Evolutionary conservation across 306 rosid genomes (phyloP), one percentile per base, ranked within the genome.

Genomic region (Psophocarpus tetragonolobus): DNA sequence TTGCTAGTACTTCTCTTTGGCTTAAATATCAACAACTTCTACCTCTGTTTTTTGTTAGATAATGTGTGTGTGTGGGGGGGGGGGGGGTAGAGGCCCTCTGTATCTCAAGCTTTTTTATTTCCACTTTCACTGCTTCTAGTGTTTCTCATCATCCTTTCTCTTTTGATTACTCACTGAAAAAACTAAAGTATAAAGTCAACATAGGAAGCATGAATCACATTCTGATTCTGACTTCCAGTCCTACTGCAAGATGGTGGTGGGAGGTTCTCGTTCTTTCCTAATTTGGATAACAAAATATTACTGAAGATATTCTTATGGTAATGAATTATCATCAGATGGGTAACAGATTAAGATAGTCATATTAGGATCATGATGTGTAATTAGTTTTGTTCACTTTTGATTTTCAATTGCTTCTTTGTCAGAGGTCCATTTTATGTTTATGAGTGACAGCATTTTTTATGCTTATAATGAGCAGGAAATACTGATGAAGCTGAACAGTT

Each of bases 401-500:
- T 76, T 75, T 12, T 48, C 38, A 54, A 18, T 60, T 81, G 21
- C 20, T 66, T 39, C 30, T 76, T 27, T 64, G 68, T 15, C 42
- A 9, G 30, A 62, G 70, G 41, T 11, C 23, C 10, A n/a, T n/a
- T 64, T 81, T 29, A 23, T 70, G 18, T 68, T 35, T 26, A 45
- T 53, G 60, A 15, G 45, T 78, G 11, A 33, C 72, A 57, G 54
- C 36, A 3, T 45, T 64, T 64, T 68, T 29, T 80, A 29, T 39
- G 68, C 62, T 81, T 24, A 65, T 54, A 3, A 54, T 67, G 82
- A 62, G 80, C 96, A 95, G 99, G 98, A 61, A 85, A 88, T 47
- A 53, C 85, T 44, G 92, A 90, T 42, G 98, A 88, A 54, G 93
- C 92, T 77, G 91, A 85, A 80, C 82, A 56, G 76, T 90, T 91